phyloP scores from a whole-genome alignment of 2,329 filamentous ascomycete species.

The Cladosporium phlei region DNA sequence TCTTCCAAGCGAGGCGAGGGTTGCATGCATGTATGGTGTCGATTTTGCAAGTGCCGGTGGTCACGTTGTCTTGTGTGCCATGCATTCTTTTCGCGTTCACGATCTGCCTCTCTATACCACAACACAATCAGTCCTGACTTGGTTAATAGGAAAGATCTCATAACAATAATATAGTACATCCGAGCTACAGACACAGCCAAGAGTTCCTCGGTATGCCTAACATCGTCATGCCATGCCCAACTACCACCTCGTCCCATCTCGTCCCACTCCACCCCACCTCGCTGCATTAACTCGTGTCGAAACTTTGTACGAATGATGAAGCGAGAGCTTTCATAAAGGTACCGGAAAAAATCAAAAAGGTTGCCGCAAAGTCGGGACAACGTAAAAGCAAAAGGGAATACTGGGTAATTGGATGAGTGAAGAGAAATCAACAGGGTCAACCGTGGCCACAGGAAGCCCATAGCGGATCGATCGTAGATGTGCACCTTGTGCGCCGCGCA shows the following conservation, averaged over 20 bases:
- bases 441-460: conserved; percentile 12
- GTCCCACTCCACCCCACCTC: neutral
- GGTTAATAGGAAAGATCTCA: too few species aligned
- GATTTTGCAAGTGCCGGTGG: too few species aligned
- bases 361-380: neutral
- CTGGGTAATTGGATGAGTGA: conserved; percentile 8
- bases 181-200: conserved; percentile 1
- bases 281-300: conserved; percentile 10
- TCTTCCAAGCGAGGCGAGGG: too few species aligned
- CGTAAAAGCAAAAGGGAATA: conserved; percentile 7
- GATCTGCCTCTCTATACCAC: too few species aligned
- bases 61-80: too few species aligned
- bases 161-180: conserved; percentile 13
- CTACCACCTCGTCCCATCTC: neutral
- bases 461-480: conserved; percentile 4
- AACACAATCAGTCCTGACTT: too few species aligned
- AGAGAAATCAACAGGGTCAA: neutral
- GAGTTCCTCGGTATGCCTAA: too few species aligned
- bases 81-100: too few species aligned
- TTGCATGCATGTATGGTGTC: too few species aligned
- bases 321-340: neutral
- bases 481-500: conserved; percentile 12
- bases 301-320: conserved; percentile 1
- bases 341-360: neutral
- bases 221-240: neutral